A percentile compares a stretch with the other conserved stretches of the same genome.
Conservation (phyloP, 164 flowering plant genomes). For the Chimonanthus praecox region DNA sequence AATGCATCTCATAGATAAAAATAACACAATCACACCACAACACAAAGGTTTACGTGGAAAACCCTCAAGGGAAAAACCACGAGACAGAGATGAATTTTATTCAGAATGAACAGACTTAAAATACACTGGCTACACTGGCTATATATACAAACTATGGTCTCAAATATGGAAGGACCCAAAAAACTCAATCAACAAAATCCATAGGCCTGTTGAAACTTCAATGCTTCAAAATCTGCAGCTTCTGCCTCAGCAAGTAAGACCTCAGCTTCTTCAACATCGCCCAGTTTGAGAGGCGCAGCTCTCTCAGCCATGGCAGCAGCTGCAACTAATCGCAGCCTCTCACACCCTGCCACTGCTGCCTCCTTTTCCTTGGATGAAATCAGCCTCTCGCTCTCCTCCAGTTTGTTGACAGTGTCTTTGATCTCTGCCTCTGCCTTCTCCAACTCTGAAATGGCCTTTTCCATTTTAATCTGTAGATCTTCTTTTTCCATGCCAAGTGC, state of each 20-base stretch:
- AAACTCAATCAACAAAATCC: no score
- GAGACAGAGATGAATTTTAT: no score
- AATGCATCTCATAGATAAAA: no score
- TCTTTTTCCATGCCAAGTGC: constrained; percentile 53
- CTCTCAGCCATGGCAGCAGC: constrained; percentile 64
- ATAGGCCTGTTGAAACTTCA: constrained; percentile 39
- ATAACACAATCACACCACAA: no score
- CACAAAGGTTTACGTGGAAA: no score
- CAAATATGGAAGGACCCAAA: no score
- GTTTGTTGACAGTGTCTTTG: constrained; percentile 30
- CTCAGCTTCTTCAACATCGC: constrained; percentile 66
- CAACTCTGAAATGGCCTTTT: constrained; percentile 32
- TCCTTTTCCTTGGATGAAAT: constrained; percentile 56
- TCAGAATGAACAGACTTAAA: no score
- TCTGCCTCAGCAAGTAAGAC: constrained; percentile 59
- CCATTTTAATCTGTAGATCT: constrained; percentile 36
- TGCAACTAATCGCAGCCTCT: constrained; percentile 47
- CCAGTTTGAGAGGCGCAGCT: constrained; percentile 58
- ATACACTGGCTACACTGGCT: no score
- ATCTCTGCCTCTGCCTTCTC: constrained; percentile 49
- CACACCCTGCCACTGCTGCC: constrained; percentile 52
- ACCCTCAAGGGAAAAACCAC: no score
- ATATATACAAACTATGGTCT: no score
- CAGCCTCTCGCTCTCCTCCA: constrained; percentile 49
- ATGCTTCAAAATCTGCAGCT: constrained; percentile 56